These are phyloP conservation scores for Euphorbia peplus DNA, from an alignment of 345 rosid species.

Conservation along the genomic window DNA sequence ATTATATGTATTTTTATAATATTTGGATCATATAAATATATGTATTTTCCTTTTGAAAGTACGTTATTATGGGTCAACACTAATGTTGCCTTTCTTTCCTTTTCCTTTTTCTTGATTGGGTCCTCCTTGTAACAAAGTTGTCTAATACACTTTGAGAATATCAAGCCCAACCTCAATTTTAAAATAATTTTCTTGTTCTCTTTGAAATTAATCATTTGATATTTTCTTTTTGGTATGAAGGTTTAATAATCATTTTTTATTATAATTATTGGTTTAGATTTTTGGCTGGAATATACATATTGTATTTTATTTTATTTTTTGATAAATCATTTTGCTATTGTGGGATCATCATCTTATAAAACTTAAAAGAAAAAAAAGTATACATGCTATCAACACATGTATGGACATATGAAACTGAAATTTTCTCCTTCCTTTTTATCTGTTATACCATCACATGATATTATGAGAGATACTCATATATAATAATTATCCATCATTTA, in stretches of 20 bases:
- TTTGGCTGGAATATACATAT: background rate
- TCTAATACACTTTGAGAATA: conserved; percentile 37
- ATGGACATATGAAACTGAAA: too few relatives aligned
- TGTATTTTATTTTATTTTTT: too few relatives aligned
- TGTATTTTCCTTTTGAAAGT: conserved; percentile 11
- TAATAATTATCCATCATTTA: too few relatives aligned
- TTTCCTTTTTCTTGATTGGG: conserved; percentile 40
- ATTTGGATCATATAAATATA: background rate
- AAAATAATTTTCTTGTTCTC: background rate
- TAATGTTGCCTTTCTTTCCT: conserved; percentile 23
- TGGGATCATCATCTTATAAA: background rate
- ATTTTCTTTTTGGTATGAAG: background rate
- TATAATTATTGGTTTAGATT: background rate
- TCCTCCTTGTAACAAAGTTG: conserved; percentile 54
- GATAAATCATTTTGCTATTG: too few relatives aligned
- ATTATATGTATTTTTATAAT: background rate
- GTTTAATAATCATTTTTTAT: conserved; percentile 1
- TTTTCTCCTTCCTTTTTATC: too few relatives aligned
- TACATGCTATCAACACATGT: too few relatives aligned
- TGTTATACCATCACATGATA: too few relatives aligned
- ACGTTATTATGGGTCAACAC: conserved; percentile 25
- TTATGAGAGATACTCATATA: too few relatives aligned
- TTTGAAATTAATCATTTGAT: background rate
- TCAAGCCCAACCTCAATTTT: background rate
- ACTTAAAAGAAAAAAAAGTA: too few relatives aligned